Evolutionary conservation across 2,329 filamentous ascomycete species (phyloP), one percentile per base, ranked within the genome.

Genomic region (Madurella fahalii): DNA sequence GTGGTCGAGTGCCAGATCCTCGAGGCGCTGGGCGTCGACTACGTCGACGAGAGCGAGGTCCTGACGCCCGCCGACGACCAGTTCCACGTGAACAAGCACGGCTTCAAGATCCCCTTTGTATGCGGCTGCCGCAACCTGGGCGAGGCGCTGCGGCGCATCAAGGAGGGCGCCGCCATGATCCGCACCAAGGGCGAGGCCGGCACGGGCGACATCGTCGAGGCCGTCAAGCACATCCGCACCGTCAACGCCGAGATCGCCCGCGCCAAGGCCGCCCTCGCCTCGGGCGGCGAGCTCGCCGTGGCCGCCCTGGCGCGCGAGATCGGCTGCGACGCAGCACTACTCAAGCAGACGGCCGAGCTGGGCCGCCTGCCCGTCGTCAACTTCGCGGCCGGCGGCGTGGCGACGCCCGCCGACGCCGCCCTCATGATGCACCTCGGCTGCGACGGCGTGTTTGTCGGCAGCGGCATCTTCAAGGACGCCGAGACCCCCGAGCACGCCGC

Each of bases 1-100:
- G 92, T 96, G 64, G 93, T 96, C 66, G 94, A 99, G 78, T 96
- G 92, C 77, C 93, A 93, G 86, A 95, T 99, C 75, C 88, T 99
- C 68, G 89, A 97, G 80, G 85, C 90, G 54, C 85, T 97, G 52
- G 92, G 90, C 58, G 88, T 97, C 65, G 94, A 99, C 78, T 99
- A 96, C 78, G 94, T 99, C 65, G 92, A 99, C 74, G 94, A 99
- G 77, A 92, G 87, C 72, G 94, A 99, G 82, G 94, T 99, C 51
- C 83, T 99, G 50, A 99, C 94, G 5, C 93, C 93, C 1, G 94
- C 94, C 62, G 94, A 99, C 71, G 83, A 92, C 68, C 78, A 84
- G 63, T 87, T 89, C 80, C 94, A 99, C 76, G 91, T 99, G 57
- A 88, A 92, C 72, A 99, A 99, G 81, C 78, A 83, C 71, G 73